phyloP scores from a whole-genome alignment of 495 filamentous ascomycete genomes.

The Hypoxylon lienhwacheense region DNA sequence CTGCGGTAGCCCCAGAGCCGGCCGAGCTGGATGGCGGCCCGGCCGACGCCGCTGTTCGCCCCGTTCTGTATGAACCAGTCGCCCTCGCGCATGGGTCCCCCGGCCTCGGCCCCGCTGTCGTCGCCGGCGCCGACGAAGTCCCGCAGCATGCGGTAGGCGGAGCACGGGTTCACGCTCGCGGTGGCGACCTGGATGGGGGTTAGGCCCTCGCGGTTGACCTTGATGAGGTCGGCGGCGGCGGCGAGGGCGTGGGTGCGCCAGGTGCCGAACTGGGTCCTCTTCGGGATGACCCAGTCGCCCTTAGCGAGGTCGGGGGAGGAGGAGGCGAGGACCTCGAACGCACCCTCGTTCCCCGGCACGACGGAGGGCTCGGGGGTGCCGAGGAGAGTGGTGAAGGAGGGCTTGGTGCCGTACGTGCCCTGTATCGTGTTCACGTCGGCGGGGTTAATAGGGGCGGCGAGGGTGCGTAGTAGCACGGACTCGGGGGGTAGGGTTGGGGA shows the following conservation, averaged over 20 bases:
- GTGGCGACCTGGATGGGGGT: slow-evolving; percentile 76
- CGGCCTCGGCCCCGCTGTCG: slow-evolving; percentile 42
- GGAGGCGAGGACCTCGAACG: slow-evolving; percentile 76
- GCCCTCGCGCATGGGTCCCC: slow-evolving; percentile 54
- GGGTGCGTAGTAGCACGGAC: slow-evolving; percentile 64
- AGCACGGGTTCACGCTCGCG: slow-evolving; percentile 87
- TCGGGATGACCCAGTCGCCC: slow-evolving; percentile 94
- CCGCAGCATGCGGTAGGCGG: slow-evolving; percentile 87
- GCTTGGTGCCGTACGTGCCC: slow-evolving; percentile 90
- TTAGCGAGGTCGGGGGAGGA: slow-evolving; percentile 54
- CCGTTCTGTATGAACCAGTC: slow-evolving; percentile 97
- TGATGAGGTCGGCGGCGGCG: slow-evolving; percentile 61
- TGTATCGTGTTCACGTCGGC: slow-evolving; percentile 94
- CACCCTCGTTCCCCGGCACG: slow-evolving; percentile 80
- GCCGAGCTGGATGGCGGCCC: slow-evolving; percentile 84
- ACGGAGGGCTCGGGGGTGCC: slow-evolving; percentile 69
- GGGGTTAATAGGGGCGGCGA: slow-evolving; percentile 91
- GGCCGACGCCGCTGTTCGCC: slow-evolving; percentile 87
- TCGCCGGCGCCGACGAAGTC: slow-evolving; percentile 61
- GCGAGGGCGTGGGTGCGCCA: slow-evolving; percentile 86
- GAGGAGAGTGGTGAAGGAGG: slow-evolving; percentile 69
- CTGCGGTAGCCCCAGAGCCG: slow-evolving; percentile 81
- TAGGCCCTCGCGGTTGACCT: slow-evolving; percentile 68
- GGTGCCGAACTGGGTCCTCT: slow-evolving; percentile 76
- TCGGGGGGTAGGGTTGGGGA: slow-evolving; percentile 74